These are phyloP conservation scores for Priceomyces castillae DNA, from an alignment of 805 yeast genomes.

Conservation along the genomic window DNA sequence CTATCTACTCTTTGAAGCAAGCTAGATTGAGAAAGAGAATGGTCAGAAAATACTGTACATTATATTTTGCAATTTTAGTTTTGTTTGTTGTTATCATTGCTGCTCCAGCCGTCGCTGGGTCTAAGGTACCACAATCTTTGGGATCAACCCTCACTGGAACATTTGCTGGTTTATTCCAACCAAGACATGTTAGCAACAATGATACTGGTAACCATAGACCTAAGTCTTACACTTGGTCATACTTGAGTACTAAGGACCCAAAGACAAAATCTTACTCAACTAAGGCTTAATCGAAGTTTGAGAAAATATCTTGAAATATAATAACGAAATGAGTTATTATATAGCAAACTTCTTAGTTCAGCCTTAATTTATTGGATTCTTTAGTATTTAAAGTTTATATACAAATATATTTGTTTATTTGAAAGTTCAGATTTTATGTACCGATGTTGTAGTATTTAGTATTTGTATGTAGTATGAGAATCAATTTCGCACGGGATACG, in stretches of 20 bases:
- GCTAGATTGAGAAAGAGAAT: slow-evolving; percentile 94
- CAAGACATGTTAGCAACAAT: slow-evolving; percentile 74
- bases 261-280: slow-evolving; percentile 14
- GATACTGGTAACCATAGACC: slow-evolving; percentile 68
- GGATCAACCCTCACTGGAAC: slow-evolving; percentile 28
- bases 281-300: slow-evolving; percentile 35
- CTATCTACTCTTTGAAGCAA: slow-evolving; percentile 94
- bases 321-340: neutral
- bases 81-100: slow-evolving; percentile 74
- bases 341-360: slow-evolving; percentile 1
- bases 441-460: no score
- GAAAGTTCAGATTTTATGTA: neutral
- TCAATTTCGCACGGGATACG: neutral
- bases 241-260: slow-evolving; percentile 40
- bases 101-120: slow-evolving; percentile 88
- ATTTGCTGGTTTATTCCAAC: slow-evolving; percentile 79
- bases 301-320: neutral
- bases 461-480: no score
- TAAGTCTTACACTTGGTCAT: slow-evolving; percentile 33
- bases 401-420: slow-evolving; percentile 1
- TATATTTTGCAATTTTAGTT: slow-evolving; percentile 69
- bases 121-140: slow-evolving; percentile 40
- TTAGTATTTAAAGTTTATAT: neutral
- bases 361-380: slow-evolving; percentile 2
- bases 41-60: slow-evolving; percentile 87